A percentile compares a stretch with the other conserved stretches of the same genome.
Evolutionary conservation across 495 filamentous ascomycete genomes (phyloP).

Genomic region (Chaetomium fimeti): DNA sequence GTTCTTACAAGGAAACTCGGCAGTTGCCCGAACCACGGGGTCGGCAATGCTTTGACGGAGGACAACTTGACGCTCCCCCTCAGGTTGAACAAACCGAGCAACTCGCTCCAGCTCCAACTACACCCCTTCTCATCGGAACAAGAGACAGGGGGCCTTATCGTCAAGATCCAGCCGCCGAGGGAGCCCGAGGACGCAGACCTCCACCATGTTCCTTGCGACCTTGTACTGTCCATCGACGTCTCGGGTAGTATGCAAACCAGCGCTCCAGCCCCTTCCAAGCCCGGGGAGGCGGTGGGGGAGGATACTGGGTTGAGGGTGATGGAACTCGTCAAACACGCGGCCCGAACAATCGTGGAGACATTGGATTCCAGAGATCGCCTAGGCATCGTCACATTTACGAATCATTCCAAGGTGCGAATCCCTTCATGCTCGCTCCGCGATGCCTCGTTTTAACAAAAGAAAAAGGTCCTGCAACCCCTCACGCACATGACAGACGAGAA

Average conservation of each 20-base stretch:
- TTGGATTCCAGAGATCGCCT: constrained; percentile 43
- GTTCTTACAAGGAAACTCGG: neutral
- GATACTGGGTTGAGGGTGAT: constrained; percentile 41
- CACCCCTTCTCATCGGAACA: constrained; percentile 30
- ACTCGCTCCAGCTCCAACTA: constrained; percentile 27
- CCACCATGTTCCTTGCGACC: constrained; percentile 40
- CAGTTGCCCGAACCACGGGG: neutral
- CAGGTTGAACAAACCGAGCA: neutral
- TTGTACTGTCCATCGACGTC: constrained; percentile 49
- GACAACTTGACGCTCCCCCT: neutral
- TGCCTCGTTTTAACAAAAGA: constrained; percentile 5
- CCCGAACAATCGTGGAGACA: constrained; percentile 45
- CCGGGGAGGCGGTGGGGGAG: constrained; percentile 31
- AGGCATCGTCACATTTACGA: constrained; percentile 47
- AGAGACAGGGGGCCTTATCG: constrained; percentile 34
- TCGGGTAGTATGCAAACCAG: constrained; percentile 43
- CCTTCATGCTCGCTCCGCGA: neutral
- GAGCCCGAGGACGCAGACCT: constrained; percentile 25
- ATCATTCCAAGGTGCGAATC: constrained; percentile 28
- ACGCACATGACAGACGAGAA: constrained; percentile 36
- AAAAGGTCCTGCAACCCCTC: constrained; percentile 41
- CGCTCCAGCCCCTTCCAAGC: constrained; percentile 36
- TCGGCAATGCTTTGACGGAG: neutral
- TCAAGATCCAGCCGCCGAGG: constrained; percentile 41
- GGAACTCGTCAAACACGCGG: constrained; percentile 49